Evolutionary conservation across 2,329 filamentous ascomycete species (phyloP).

Genomic region (Ophiosphaerella herpotricha): DNA sequence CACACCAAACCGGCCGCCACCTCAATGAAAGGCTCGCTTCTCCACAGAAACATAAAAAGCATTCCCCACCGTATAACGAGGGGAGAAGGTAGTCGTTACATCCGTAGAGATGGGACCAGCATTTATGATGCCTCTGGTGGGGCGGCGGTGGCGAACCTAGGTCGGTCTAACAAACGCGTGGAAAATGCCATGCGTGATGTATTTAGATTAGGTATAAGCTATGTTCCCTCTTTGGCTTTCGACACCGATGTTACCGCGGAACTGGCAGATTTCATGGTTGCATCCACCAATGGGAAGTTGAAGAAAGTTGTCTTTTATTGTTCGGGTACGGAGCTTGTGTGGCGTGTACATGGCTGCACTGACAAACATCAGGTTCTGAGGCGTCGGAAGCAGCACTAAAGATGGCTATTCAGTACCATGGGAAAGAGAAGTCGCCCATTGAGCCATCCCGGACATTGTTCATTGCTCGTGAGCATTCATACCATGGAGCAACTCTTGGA

Average conservation of each 20-base stretch:
- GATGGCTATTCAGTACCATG: constrained; percentile 68
- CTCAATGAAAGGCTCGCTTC: no score
- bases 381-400: constrained; percentile 72
- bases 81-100: constrained; percentile 56
- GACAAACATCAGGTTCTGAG: constrained; percentile 55
- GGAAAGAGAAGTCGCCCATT: constrained; percentile 54
- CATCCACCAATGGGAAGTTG: constrained; percentile 59
- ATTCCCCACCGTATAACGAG: constrained; percentile 51
- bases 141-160: constrained; percentile 73
- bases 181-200: constrained; percentile 64
- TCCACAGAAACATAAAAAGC: neutral
- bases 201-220: constrained; percentile 59
- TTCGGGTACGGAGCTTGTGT: constrained; percentile 53
- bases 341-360: neutral
- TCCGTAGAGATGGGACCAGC: constrained; percentile 52
- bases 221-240: constrained; percentile 65
- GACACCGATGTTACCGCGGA: constrained; percentile 59
- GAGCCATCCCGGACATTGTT: constrained; percentile 63
- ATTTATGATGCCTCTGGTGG: constrained; percentile 76
- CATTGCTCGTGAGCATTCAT: constrained; percentile 68
- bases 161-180: constrained; percentile 68
- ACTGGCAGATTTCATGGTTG: constrained; percentile 55
- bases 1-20: no score
- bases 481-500: constrained; percentile 73
- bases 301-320: constrained; percentile 60